A percentile compares a stretch with the other conserved stretches of the same genome.
phyloP scores from a whole-genome alignment of 345 rosid species.

The Excoecaria cochinchinensis region DNA sequence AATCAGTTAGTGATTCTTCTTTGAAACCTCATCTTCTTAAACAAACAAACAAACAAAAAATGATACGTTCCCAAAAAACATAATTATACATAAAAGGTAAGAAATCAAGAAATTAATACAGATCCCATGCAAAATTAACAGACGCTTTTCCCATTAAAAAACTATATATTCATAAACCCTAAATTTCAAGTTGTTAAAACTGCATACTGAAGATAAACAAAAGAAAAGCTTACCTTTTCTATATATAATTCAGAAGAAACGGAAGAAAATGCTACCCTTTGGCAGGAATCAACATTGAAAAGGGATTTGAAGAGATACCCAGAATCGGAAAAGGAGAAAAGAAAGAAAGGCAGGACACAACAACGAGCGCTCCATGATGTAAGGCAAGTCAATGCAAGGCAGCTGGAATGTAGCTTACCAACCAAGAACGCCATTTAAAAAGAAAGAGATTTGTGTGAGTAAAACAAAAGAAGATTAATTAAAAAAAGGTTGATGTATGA shows the following conservation, averaged over 20 bases:
- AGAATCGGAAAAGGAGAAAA: constrained; percentile 15
- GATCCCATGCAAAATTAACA: neutral
- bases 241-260: neutral
- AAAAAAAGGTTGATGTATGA: too few relatives aligned
- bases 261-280: constrained; percentile 1
- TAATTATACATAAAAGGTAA: neutral
- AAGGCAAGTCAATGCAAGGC: constrained; percentile 46
- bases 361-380: constrained; percentile 51
- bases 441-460: neutral
- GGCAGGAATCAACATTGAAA: neutral
- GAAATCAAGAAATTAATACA: neutral
- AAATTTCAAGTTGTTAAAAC: too few relatives aligned
- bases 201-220: too few relatives aligned
- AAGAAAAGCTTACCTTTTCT: neutral
- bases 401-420: constrained; percentile 63
- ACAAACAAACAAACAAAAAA: neutral
- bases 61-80: neutral
- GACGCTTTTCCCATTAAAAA: neutral
- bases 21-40: neutral
- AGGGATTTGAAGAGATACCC: neutral
- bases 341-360: constrained; percentile 14
- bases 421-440: constrained; percentile 29
- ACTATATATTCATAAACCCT: neutral
- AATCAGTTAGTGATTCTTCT: neutral
- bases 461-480: neutral